Percentiles rank a stretch among this genome's conserved stretches.
These are phyloP conservation scores for Priceomyces melissophilus DNA, from an alignment of 805 yeast genomes.

Conservation along the genomic window DNA sequence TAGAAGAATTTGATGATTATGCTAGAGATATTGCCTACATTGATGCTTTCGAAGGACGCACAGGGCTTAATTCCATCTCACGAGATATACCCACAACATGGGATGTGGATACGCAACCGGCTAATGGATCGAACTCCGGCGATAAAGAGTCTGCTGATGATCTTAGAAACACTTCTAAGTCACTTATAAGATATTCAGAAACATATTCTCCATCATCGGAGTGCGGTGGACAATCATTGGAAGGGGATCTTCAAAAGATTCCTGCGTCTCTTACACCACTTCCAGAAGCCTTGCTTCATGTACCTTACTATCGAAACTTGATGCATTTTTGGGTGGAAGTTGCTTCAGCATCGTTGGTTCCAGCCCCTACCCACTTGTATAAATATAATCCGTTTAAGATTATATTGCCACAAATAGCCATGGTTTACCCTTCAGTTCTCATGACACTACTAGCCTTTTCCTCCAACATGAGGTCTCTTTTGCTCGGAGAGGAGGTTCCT, in stretches of 20 bases:
- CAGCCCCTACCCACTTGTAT: constrained; percentile 56
- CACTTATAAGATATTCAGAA: too few species aligned
- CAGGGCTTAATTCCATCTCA: too few species aligned
- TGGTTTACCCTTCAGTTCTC: constrained; percentile 53
- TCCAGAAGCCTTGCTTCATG: constrained; percentile 58
- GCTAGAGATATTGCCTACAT: constrained; percentile 35
- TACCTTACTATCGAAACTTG: constrained; percentile 57
- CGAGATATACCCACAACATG: too few species aligned
- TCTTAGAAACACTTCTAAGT: background rate
- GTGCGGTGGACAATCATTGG: constrained; percentile 5
- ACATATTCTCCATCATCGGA: background rate
- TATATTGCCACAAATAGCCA: constrained; percentile 65
- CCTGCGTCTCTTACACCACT: constrained; percentile 43
- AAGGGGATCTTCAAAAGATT: constrained; percentile 14
- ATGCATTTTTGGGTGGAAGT: constrained; percentile 62
- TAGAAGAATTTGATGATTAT: constrained; percentile 23
- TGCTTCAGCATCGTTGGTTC: constrained; percentile 61
- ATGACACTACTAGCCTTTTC: constrained; percentile 50
- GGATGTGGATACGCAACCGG: too few species aligned
- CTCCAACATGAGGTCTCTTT: constrained; percentile 27
- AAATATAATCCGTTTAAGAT: constrained; percentile 63
- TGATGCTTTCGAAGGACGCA: constrained; percentile 11
- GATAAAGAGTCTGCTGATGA: too few species aligned
- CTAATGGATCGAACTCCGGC: too few species aligned
- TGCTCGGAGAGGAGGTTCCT: constrained; percentile 27